Evolutionary conservation across 768 basidiomycete genomes (phyloP).

Genomic region (Agrocybe praecox): DNA sequence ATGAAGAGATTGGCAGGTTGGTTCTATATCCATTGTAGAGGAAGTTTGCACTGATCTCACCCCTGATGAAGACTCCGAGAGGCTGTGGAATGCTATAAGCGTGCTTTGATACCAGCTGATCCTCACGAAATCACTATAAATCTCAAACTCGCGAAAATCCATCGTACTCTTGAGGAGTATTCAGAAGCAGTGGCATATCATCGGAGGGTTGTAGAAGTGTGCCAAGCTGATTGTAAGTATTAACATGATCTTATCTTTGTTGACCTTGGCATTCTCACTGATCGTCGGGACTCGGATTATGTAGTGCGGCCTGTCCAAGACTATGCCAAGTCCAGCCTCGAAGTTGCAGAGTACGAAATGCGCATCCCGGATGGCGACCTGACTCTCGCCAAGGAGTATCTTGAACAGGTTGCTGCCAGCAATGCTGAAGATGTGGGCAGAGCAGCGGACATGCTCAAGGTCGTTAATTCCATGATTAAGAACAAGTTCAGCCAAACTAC

Average conservation of each 20-base stretch:
- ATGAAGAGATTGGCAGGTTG: slow-evolving; percentile 88
- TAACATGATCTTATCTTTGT: slow-evolving; percentile 9
- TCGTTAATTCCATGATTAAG: slow-evolving; percentile 42
- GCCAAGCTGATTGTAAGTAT: slow-evolving; percentile 58
- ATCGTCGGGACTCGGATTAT: no score
- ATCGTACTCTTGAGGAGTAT: slow-evolving; percentile 66
- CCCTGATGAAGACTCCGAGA: slow-evolving; percentile 65
- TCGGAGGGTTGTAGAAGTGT: slow-evolving; percentile 76
- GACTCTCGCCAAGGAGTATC: slow-evolving; percentile 69
- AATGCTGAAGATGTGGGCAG: slow-evolving; percentile 82
- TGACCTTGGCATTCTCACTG: slow-evolving; percentile 20
- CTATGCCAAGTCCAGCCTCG: slow-evolving; percentile 82
- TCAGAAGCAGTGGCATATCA: slow-evolving; percentile 78
- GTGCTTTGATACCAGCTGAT: slow-evolving; percentile 83
- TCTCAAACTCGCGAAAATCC: slow-evolving; percentile 73
- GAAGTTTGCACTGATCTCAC: slow-evolving; percentile 1
- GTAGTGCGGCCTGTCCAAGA: slow-evolving; percentile 73
- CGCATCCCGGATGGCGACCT: slow-evolving; percentile 63
- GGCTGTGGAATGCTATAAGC: slow-evolving; percentile 89
- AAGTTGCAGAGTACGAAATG: slow-evolving; percentile 82
- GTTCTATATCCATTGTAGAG: slow-evolving; percentile 8
- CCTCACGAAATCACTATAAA: slow-evolving; percentile 74
- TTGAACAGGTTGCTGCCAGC: slow-evolving; percentile 73
- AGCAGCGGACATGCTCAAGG: slow-evolving; percentile 73
- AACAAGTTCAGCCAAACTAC: slow-evolving; percentile 9